A percentile compares a stretch with the other conserved stretches of the same genome.
These are phyloP conservation scores for Yamadazyma scolyti DNA, from an alignment of 805 yeast species.

Conservation along the genomic window DNA sequence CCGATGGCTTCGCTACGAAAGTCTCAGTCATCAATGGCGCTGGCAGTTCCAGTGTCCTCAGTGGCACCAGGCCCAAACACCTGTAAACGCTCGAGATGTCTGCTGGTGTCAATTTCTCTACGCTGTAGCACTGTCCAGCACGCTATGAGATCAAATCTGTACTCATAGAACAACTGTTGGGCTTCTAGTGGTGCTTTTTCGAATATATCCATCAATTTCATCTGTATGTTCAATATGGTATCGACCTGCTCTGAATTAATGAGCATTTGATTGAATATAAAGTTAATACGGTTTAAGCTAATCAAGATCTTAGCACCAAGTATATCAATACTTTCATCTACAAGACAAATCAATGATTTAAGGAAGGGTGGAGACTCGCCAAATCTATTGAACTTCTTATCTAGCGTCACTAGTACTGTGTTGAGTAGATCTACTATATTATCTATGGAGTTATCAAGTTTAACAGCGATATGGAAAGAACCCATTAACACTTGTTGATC, in stretches of 20 bases:
- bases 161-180: conserved; percentile 15
- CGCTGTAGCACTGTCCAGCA: conserved; percentile 26
- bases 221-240: conserved; percentile 21
- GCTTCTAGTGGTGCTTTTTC: conserved; percentile 15
- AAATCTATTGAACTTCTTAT: conserved; percentile 11
- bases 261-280: conserved; percentile 26
- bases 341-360: conserved; percentile 1
- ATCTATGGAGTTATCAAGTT: not conserved
- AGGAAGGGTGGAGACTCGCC: conserved; percentile 7
- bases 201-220: conserved; percentile 12
- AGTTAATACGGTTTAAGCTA: conserved; percentile 19
- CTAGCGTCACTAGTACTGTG: conserved; percentile 13
- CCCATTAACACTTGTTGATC: conserved; percentile 3
- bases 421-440: conserved; percentile 21
- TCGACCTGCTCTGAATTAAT: conserved; percentile 26
- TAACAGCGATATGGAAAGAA: conserved; percentile 1
- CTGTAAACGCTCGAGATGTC: too few relatives aligned
- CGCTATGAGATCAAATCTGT: conserved; percentile 32
- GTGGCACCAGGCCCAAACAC: not conserved
- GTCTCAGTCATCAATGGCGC: too few relatives aligned
- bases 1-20: too few relatives aligned
- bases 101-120: too few relatives aligned
- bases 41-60: not conserved
- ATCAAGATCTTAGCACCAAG: conserved; percentile 6
- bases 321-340: conserved; percentile 1